Conservation (phyloP, 2,329 filamentous ascomycete species). For the Talaromyces sp. region DNA sequence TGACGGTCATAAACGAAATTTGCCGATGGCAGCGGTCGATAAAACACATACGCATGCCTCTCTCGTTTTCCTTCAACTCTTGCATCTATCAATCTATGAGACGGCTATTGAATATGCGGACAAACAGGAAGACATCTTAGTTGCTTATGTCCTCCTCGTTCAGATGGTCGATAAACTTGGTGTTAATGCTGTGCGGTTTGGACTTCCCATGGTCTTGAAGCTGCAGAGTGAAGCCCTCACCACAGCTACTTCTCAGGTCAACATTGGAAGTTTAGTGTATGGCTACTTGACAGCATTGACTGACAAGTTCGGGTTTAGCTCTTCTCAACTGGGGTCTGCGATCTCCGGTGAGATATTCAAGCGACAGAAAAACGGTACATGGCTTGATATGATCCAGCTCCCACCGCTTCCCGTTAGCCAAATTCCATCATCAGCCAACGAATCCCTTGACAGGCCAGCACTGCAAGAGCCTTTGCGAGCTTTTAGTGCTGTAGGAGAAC, state of each 20-base stretch:
- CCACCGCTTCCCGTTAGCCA: slow-evolving; percentile 64
- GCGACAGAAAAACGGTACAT: slow-evolving; percentile 70
- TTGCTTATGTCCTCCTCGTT: slow-evolving; percentile 73
- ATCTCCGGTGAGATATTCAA: slow-evolving; percentile 74
- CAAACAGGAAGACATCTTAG: slow-evolving; percentile 69
- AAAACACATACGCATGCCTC: slow-evolving; percentile 52
- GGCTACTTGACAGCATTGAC: slow-evolving; percentile 82
- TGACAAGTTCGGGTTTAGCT: slow-evolving; percentile 73
- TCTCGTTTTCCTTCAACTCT: slow-evolving; percentile 72
- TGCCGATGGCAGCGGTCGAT: slow-evolving; percentile 66
- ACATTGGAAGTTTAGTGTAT: slow-evolving; percentile 78
- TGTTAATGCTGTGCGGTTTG: slow-evolving; percentile 74
- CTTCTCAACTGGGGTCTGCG: slow-evolving; percentile 63
- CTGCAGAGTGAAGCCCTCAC: slow-evolving; percentile 55
- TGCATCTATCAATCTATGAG: slow-evolving; percentile 89
- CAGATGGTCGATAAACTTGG: slow-evolving; percentile 74
- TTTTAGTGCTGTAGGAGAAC: slow-evolving; percentile 68
- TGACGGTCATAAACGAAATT: slow-evolving; percentile 52
- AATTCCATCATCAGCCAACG: slow-evolving; percentile 49
- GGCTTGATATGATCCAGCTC: slow-evolving; percentile 70
- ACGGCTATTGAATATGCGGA: slow-evolving; percentile 71
- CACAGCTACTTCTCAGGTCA: slow-evolving; percentile 65
- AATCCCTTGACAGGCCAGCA: slow-evolving; percentile 45
- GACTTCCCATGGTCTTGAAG: slow-evolving; percentile 82
- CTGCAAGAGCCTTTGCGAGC: slow-evolving; percentile 54